Evolutionary conservation across 2,329 filamentous ascomycete genomes (phyloP).

Genomic region (Fusarium denticulatum): DNA sequence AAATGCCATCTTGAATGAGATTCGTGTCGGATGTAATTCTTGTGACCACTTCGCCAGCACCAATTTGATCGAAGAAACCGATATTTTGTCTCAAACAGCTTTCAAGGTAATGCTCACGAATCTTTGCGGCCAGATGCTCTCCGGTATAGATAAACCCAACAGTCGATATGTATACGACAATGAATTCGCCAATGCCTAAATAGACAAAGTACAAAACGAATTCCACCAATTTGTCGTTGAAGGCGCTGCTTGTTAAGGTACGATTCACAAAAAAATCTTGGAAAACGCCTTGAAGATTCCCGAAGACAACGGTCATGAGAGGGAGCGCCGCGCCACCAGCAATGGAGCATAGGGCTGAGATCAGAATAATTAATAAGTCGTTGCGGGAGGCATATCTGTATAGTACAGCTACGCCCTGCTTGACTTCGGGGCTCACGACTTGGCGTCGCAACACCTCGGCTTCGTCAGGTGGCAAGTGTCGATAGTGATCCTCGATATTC

Average conservation of each 20-base stretch:
- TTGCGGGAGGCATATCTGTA: conserved; percentile 75
- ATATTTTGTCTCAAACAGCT: conserved; percentile 90
- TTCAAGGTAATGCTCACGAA: conserved; percentile 83
- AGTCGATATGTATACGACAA: conserved; percentile 79
- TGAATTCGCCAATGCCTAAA: conserved; percentile 82
- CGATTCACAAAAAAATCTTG: conserved; percentile 65
- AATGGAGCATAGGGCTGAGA: conserved; percentile 73
- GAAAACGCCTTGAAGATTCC: conserved; percentile 78
- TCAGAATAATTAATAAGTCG: conserved; percentile 70
- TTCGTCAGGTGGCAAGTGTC: conserved; percentile 72
- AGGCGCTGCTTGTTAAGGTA: conserved; percentile 60
- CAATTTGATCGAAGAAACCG: conserved; percentile 91
- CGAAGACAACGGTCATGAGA: conserved; percentile 84
- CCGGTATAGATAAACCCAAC: conserved; percentile 91
- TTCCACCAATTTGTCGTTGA: conserved; percentile 67
- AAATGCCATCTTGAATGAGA: conserved; percentile 91
- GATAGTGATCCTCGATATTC: conserved; percentile 63
- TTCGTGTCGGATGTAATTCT: conserved; percentile 95
- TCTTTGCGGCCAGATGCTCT: conserved; percentile 81
- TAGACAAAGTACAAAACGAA: conserved; percentile 88
- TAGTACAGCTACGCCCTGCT: conserved; percentile 71
- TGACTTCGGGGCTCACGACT: conserved; percentile 70
- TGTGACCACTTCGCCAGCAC: conserved; percentile 92
- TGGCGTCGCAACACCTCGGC: conserved; percentile 74
- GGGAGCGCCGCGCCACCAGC: conserved; percentile 79